Conservation (phyloP, 805 yeast species). For the Pichia insulana region DNA sequence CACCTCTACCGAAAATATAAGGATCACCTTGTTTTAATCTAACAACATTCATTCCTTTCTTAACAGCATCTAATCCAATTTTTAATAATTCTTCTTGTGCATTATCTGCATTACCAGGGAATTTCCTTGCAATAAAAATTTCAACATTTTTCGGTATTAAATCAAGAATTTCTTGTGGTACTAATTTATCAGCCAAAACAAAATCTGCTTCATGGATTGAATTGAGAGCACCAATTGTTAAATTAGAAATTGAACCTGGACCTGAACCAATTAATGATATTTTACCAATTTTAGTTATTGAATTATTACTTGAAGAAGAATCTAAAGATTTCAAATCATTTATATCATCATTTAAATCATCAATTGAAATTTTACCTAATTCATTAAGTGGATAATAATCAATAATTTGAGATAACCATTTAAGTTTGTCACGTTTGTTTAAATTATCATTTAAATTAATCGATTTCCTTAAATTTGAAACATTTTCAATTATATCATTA, state of each 20-base stretch:
- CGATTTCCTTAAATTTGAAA: constrained; percentile 53
- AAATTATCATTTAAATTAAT: constrained; percentile 30
- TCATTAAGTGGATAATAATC: constrained; percentile 77
- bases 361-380: constrained; percentile 51
- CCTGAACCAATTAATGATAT: constrained; percentile 90
- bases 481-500: constrained; percentile 55
- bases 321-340: constrained; percentile 3
- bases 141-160: constrained; percentile 71
- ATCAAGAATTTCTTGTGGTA: constrained; percentile 79
- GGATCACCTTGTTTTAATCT: constrained; percentile 96
- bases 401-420: constrained; percentile 85
- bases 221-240: constrained; percentile 78
- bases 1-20: constrained; percentile 92
- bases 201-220: constrained; percentile 78
- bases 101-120: constrained; percentile 92
- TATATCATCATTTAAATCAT: constrained; percentile 38
- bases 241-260: constrained; percentile 77
- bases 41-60: constrained; percentile 68
- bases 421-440: constrained; percentile 46
- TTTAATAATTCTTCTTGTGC: constrained; percentile 80
- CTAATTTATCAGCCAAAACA: constrained; percentile 83
- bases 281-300: constrained; percentile 33
- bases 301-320: not conserved
- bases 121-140: constrained; percentile 80
- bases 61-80: constrained; percentile 59